Base-by-base conservation (phyloP, 352 stramenopile species). In the Phytophthora cactorum region DNA sequence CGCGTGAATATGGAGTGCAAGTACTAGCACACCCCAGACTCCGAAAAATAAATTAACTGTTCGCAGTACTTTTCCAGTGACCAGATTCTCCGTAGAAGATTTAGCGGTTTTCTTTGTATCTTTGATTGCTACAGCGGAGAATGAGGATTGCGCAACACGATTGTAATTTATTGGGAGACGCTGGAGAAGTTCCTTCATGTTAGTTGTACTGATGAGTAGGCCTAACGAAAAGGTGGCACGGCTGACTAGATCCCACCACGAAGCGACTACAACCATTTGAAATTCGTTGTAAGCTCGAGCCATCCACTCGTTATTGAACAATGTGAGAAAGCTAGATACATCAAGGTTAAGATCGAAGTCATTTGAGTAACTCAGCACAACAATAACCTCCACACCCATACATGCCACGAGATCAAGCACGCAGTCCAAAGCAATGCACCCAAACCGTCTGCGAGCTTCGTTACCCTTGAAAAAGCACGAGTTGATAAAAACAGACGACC, bases 1-100 rank as follows among this genome's bases (percentile, higher is more conserved):
- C 6, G 65, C 59, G 9, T 52, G 29, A 12, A 73, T 53, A 28
- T 76, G 69, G 15, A 72, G 22, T 22, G n/a, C 63, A 39, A 76
- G 58, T 9, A 76, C 50, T 1, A 53, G 11, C 0, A 36, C 17
- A 5, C 63, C 69, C 52, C 63, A 76, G 6, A 34, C n/a, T 46
- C 38, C 46, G n/a, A 71, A 59, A 3, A 64, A 12, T 11, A 57
- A 36, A 39, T 70, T 52, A 3, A 49, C 29, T 17, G 15, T 17
- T 14, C 27, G 46, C 15, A 72, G 22, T 15, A 56, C 10, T 44
- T 39, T 39, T 12, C 34, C 9, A 12, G 34, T 12, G 8, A 39
- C 34, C 34, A 9, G 34, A 9, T 39, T 39, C 12, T 39, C 5
- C 3, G 34, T 5, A 14, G 34, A 7, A 43, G n/a, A 44, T 45